These are phyloP conservation scores for Iris pallida DNA, from an alignment of 116 monocot genomes.

Conservation along the genomic window DNA sequence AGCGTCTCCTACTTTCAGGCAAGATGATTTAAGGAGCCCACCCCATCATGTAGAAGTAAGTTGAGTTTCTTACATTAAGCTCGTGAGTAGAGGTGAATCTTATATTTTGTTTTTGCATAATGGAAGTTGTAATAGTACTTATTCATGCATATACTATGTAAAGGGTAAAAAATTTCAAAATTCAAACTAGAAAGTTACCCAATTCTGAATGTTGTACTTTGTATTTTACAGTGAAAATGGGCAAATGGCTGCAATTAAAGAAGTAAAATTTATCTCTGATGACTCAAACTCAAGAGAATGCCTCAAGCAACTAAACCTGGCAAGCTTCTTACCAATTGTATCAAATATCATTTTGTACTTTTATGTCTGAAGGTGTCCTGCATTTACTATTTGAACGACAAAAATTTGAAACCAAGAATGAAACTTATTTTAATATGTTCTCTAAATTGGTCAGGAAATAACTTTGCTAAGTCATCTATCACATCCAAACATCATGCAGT, in stretches of 20 bases:
- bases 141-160: background rate
- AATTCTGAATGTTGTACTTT: background rate
- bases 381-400: background rate
- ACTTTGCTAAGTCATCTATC: background rate
- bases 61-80: background rate
- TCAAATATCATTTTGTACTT: background rate
- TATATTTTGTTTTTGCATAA: background rate
- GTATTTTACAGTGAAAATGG: slow-evolving; percentile 61
- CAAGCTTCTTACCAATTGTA: slow-evolving; percentile 12
- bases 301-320: slow-evolving; percentile 78
- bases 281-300: slow-evolving; percentile 84
- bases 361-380: background rate
- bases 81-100: background rate
- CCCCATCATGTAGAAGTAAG: slow-evolving; percentile 23
- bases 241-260: slow-evolving; percentile 91
- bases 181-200: background rate
- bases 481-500: background rate
- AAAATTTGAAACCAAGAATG: background rate
- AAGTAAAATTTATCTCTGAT: slow-evolving; percentile 68
- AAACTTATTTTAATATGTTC: background rate
- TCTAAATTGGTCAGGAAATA: background rate
- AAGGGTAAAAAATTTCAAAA: background rate
- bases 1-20: slow-evolving; percentile 32
- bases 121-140: background rate
- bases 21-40: slow-evolving; percentile 47